Conservation (phyloP, 352 stramenopile genomes). For the Pythium scleroteichum region DNA sequence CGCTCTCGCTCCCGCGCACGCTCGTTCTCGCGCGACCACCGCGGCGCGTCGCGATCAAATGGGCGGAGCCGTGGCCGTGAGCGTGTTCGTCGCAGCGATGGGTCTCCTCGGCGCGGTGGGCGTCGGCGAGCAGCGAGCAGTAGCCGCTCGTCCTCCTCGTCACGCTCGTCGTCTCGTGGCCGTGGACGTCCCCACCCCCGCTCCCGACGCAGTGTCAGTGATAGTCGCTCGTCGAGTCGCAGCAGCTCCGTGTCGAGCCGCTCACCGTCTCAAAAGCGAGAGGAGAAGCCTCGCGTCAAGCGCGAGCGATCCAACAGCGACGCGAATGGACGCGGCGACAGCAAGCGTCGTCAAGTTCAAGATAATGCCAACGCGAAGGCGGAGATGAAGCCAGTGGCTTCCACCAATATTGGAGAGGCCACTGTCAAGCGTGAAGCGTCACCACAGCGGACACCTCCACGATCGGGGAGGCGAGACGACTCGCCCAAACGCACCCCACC, state of each 20-base stretch:
- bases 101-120: constrained; percentile 5
- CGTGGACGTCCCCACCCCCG: constrained; percentile 5
- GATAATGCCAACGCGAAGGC: constrained; percentile 9
- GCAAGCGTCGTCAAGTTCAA: constrained; percentile 13
- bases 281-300: constrained; percentile 8
- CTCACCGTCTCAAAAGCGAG: constrained; percentile 12
- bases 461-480: not conserved
- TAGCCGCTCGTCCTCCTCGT: constrained; percentile 28
- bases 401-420: not conserved
- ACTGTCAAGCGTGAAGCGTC: not conserved
- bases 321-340: not conserved
- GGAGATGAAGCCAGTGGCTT: not conserved
- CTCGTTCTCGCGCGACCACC: constrained; percentile 22
- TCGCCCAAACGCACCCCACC: too few relatives aligned
- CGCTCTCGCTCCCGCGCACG: constrained; percentile 24
- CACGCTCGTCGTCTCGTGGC: constrained; percentile 18
- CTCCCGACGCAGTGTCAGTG: constrained; percentile 10
- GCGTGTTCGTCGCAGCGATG: not conserved
- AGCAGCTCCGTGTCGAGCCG: constrained; percentile 13
- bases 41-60: constrained; percentile 4
- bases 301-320: constrained; percentile 12
- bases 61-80: constrained; percentile 2
- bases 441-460: constrained; percentile 16
- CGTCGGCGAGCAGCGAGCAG: constrained; percentile 18
- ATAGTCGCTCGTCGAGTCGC: constrained; percentile 13